phyloP scores from a whole-genome alignment of 495 filamentous ascomycete genomes.

The Letharia columbiana region DNA sequence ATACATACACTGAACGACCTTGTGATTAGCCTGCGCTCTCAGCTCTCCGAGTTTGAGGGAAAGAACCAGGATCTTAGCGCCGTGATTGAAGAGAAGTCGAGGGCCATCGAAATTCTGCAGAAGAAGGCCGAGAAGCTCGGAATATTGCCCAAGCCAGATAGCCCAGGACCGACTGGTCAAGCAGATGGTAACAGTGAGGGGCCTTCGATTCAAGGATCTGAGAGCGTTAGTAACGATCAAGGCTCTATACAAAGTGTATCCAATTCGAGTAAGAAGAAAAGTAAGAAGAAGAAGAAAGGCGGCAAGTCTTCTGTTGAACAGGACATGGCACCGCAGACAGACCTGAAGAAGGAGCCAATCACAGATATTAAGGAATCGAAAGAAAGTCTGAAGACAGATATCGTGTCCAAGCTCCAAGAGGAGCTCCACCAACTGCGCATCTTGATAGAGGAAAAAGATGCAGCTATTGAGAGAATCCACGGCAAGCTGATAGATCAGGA shows the following conservation, averaged over 20 bases:
- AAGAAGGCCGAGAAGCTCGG: conserved; percentile 17
- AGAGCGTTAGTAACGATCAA: neutral
- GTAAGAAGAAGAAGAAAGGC: conserved; percentile 85
- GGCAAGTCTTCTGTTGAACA: conserved; percentile 36
- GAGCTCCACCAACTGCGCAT: conserved; percentile 47
- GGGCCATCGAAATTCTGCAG: conserved; percentile 4
- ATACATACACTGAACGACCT: conserved; percentile 44
- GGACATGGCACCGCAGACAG: conserved; percentile 20
- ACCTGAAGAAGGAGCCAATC: conserved; percentile 33
- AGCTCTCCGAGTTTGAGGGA: conserved; percentile 42
- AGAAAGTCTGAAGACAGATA: conserved; percentile 13
- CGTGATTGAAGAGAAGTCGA: conserved; percentile 31
- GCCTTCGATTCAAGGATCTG: neutral
- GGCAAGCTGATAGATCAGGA: conserved; percentile 65
- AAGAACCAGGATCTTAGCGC: conserved; percentile 37
- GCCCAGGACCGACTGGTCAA: neutral
- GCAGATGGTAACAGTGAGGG: neutral
- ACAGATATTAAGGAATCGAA: conserved; percentile 18
- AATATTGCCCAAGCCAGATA: conserved; percentile 7
- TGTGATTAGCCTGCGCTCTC: conserved; percentile 42
- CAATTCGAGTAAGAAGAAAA: conserved; percentile 60
- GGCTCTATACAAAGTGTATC: conserved; percentile 11
- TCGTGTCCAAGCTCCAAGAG: conserved; percentile 39
- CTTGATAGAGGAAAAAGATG: conserved; percentile 64
- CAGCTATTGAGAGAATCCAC: conserved; percentile 55